Evolutionary conservation across 1,284 basidiomycete genomes (phyloP), one percentile per base, ranked within the genome.

Genomic region (Irpex sp.): DNA sequence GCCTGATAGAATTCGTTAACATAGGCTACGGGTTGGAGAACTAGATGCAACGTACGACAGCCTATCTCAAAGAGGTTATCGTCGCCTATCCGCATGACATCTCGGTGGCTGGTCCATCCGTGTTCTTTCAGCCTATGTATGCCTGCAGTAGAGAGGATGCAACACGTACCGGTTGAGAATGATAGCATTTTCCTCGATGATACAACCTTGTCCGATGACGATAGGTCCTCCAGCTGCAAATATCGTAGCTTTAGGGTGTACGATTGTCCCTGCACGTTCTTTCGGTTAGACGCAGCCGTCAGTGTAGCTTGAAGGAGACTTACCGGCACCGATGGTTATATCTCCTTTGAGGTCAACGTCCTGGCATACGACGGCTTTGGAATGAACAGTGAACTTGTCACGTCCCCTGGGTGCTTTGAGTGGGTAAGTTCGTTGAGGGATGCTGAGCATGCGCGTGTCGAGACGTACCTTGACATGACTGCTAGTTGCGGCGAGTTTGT

Each of bases 221-320:
- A 98, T 94, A 3, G 93, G 88, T 0, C 92, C 94, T 5, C 86
- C 87, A 51, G 93, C 85, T 6, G 94, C 94, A 64, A 95, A 89
- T 64, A 98, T 90, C 35, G 90, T 91, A 0, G 92, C 93, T 71
- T 93, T 93, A 0, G 96, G 96, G 67, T 98, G 96, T n/a, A 99
- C 85, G 56, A 98, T 88, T 1, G 90, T 91, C 2, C 91, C 90
- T 84, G 63, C 35, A 51, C 36, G 7, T 14, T 19, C 21, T 33
- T 52, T 21, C 57, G 23, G 18, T 56, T 1, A 19, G 42, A 19
- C 35, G 37, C 16, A 10, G 48, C 3, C 19, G 45, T 48, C 59
- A 35, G 21, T 16, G 7, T 42, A 5, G 39, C 42, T 53, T 6
- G 35, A 37, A 18, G 57, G 10, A 39, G 2, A 61, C 69, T 42